Base-by-base conservation (phyloP, 169 alveolate species). In the Plasmodium coatneyi region DNA sequence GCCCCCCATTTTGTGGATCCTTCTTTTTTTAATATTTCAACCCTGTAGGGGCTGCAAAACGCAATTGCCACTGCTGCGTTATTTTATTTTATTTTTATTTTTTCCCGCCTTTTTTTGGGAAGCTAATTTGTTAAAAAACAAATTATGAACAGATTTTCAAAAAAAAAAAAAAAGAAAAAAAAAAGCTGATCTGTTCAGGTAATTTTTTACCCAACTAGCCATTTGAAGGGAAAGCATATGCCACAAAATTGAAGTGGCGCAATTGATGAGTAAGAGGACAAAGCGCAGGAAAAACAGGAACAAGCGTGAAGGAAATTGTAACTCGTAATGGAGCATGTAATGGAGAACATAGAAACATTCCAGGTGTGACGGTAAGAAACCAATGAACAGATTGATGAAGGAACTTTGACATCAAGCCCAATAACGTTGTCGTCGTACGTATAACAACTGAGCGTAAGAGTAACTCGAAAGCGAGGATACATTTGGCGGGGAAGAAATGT, bases 151-250 rank as follows among this genome's bases (percentile, higher is more conserved):
- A 49, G 60, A 49, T 49, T 49, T 16, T 49, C 60, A 66, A 66
- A 66, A 66, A 66, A 66, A 66, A 60, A 56, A 60, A 66, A 66
- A 66, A 66, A 66, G 19, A 60, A 56, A 60, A 66, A 66, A 66
- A 66, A 66, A 66, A 66, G 4, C 14, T 66, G n/a, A 22, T 1
- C 34, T 9, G 30, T 66, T 28, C 30, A 28, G 76, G 30, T 66
- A 66, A 25, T 66, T 19, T 25, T 22, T 25, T 19, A 2, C 36
- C 76, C 41, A 66, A 66, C 30, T 66, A 66, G 36, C 76, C 76
- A 66, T 66, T 66, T 66, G 14, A 66, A n/a, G 76, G 36, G 5
- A 66, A 66, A 22, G 22, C 25, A 49, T n/a, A 28, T 66, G 76
- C 30, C 30, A 66, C 41, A 66, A 66, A 22, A 19, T 66, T 66